These are phyloP conservation scores for Isabelozyma rhagii DNA, from an alignment of 805 yeast species.

Conservation along the genomic window DNA sequence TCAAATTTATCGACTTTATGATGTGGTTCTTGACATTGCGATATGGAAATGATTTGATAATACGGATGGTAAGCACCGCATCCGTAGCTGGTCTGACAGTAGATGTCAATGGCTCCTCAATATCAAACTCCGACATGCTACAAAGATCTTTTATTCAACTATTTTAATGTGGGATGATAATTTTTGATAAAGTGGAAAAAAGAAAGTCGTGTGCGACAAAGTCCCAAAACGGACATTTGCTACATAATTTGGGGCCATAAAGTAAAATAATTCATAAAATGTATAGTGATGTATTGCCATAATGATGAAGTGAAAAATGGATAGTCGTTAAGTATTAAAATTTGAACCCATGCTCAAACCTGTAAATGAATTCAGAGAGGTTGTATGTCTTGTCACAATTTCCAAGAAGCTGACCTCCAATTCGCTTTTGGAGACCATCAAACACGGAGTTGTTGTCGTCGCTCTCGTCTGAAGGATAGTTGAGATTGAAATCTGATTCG, in stretches of 20 bases:
- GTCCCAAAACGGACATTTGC: neutral
- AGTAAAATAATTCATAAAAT: neutral
- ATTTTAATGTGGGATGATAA: neutral
- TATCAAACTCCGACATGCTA: slow-evolving; percentile 2
- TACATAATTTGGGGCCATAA: neutral
- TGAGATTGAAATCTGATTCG: slow-evolving; percentile 12
- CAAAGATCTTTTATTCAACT: no score
- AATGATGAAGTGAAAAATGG: neutral
- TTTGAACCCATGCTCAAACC: slow-evolving; percentile 22
- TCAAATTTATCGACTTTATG: slow-evolving; percentile 66
- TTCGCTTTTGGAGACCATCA: slow-evolving; percentile 17
- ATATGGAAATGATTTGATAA: slow-evolving; percentile 88
- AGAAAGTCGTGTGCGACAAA: neutral
- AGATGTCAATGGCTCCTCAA: slow-evolving; percentile 76
- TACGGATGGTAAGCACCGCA: slow-evolving; percentile 78
- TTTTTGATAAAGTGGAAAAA: neutral
- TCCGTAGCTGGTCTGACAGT: slow-evolving; percentile 68
- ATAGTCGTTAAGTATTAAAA: slow-evolving; percentile 4
- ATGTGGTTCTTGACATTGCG: slow-evolving; percentile 81
- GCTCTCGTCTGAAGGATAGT: slow-evolving; percentile 13
- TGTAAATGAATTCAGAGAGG: slow-evolving; percentile 16
- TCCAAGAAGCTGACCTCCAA: slow-evolving; percentile 21
- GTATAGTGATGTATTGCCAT: neutral
- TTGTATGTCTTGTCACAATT: slow-evolving; percentile 22
- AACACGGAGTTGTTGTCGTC: slow-evolving; percentile 20